Base-by-base conservation (phyloP, 75 land plant genomes). In the Pinus taeda region DNA sequence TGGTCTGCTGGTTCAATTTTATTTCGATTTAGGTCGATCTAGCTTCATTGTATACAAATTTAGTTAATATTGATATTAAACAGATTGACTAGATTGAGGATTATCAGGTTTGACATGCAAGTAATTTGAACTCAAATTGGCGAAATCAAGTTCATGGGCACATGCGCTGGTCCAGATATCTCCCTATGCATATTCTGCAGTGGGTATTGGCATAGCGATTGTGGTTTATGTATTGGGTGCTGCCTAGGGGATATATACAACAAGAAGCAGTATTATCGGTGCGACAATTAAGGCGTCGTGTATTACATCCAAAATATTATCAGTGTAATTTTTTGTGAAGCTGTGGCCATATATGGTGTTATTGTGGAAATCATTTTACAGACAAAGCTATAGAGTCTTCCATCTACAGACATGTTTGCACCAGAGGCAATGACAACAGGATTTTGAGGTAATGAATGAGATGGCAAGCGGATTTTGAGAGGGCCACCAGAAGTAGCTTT, bases 271-370 rank as follows among this genome's bases (percentile, higher is more conserved):
- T 81, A 84, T 96, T 77, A 88, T 96, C 11, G 99, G 99, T 60
- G 99, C 99, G 39, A 94, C 99, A 3, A 94, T 96, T 74, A 96
- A 92, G 79, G 99, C 97, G 59, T 95, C 99, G 2, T 84, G 99
- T 13, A 96, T 33, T 33, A 33, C 33, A 33, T 33, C 33, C 33
- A 33, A 33, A 33, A 33, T 33, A 0, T 33, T 33, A 33, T 33
- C 33, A 33, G 33, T 33, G 33, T 33, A 33, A 33, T 33, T 33
- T 33, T 33, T 1, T 33, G 2, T 33, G 33, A 2, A 1, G 33
- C 2, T 33, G 33, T 33, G 33, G 26, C 26, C 26, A 26, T 26
- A 26, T 26, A 26, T 26, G 26, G 26, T 26, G 26, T 26, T 26
- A 26, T 26, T 26, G 26, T 26, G 26, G 26, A 26, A 26, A 26